Evolutionary conservation across 441 rosid genomes (phyloP).

Genomic region (Euphorbia neoarborescens): DNA sequence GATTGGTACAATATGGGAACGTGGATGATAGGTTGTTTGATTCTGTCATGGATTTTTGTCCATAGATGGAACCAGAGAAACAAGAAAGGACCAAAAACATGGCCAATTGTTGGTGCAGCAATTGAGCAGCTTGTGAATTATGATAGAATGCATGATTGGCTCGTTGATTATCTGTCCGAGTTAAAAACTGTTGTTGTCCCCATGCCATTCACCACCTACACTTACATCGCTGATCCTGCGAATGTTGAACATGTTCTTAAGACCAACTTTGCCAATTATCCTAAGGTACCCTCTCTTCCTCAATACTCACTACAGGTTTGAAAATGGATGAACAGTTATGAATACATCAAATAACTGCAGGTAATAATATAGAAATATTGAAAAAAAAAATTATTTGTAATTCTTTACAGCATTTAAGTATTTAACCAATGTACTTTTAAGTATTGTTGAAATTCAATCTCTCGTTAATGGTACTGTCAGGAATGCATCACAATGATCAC

Average conservation of each 20-base stretch:
- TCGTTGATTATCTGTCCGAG: slow-evolving; percentile 54
- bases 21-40: slow-evolving; percentile 31
- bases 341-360: no score
- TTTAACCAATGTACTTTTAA: no score
- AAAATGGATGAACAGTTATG: background rate
- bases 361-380: no score
- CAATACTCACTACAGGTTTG: background rate
- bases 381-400: no score
- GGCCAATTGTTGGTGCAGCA: slow-evolving; percentile 91
- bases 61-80: slow-evolving; percentile 72
- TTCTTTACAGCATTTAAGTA: no score
- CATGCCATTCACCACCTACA: slow-evolving; percentile 79
- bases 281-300: slow-evolving; percentile 8
- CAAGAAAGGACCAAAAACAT: slow-evolving; percentile 66
- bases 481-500: no score
- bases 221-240: slow-evolving; percentile 85
- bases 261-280: slow-evolving; percentile 60
- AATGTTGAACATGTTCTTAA: slow-evolving; percentile 85
- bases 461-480: no score
- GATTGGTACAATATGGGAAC: slow-evolving; percentile 39
- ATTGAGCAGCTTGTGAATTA: slow-evolving; percentile 69
- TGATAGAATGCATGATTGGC: slow-evolving; percentile 90
- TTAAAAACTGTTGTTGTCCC: slow-evolving; percentile 69
- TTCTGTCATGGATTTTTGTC: slow-evolving; percentile 55
- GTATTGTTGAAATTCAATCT: no score